Evolutionary conservation across 2,329 filamentous ascomycete species (phyloP), one percentile per base, ranked within the genome.

Genomic region (Botrytis deweyae): DNA sequence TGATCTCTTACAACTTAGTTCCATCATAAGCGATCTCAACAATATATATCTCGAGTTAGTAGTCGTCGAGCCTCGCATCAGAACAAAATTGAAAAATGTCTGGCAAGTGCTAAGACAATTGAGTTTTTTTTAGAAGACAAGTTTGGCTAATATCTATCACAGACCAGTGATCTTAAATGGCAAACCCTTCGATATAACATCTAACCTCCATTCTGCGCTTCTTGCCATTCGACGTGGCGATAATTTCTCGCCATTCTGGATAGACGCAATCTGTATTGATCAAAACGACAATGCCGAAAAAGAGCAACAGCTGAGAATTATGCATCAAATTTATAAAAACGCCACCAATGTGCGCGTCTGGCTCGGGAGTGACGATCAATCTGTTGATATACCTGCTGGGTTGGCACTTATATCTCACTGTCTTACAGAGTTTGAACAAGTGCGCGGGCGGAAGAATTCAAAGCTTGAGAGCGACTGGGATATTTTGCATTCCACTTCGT

Each of bases 211-310:
- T 52, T 52, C 49, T n/a, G 2, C 49, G 0, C 49, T 52, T 52
- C 49, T 52, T 52, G 49, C 25, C 5, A 52, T 14, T n/a, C 49
- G 4, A n/a, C 4, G 4, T 52, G 3, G 3, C 1, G 1, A 16
- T n/a, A 16, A 0, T 0, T 0, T 10, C 25, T n/a, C 2, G 1
- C 4, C 0, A n/a, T 0, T 52, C 1, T n/a, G 49, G 10, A n/a
- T 14, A 52, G 25, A 52, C 0, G 2, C 5, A 52, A 52, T n/a
- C 6, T n/a, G 25, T 52, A 52, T 52, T n/a, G 4, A 52, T 52
- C 4, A 52, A 52, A 52, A 52, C 4, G 2, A 52, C 1, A n/a
- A n/a, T n/a, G 0, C 12, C 25, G 25, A 52, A 14, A 52, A 52
- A n/a, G 12, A 52, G 22, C 4, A 52, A n/a, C 25, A n/a, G 4